A percentile compares a stretch with the other conserved stretches of the same genome.
Evolutionary conservation across 2,329 filamentous ascomycete species (phyloP).

Genomic region (Leptosphaerulina australis): DNA sequence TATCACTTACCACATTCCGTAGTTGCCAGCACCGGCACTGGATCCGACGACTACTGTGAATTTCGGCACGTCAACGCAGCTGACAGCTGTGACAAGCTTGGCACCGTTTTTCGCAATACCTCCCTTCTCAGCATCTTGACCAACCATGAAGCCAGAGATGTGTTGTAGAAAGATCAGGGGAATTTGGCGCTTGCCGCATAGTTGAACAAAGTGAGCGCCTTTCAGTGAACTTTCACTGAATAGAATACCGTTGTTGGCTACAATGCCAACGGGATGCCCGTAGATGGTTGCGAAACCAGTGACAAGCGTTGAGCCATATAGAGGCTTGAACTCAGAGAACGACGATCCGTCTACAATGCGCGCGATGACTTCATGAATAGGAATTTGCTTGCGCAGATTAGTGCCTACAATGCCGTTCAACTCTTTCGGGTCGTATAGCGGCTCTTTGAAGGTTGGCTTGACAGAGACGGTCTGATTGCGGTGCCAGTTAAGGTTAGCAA

Average conservation of each 20-base stretch:
- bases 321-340: conserved; percentile 92
- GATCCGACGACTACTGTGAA: conserved; percentile 96
- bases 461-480: conserved; percentile 45
- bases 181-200: conserved; percentile 87
- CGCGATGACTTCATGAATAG: conserved; percentile 88
- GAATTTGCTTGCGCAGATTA: conserved; percentile 83
- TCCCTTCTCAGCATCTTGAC: conserved; percentile 85
- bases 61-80: conserved; percentile 92
- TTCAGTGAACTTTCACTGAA: conserved; percentile 90
- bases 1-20: conserved; percentile 81
- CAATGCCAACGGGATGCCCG: conserved; percentile 86
- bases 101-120: conserved; percentile 98
- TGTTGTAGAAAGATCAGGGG: conserved; percentile 95
- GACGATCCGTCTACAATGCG: conserved; percentile 88
- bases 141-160: conserved; percentile 98
- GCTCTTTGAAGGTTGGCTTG: conserved; percentile 66
- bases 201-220: conserved; percentile 94
- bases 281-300: conserved; percentile 89
- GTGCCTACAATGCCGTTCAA: conserved; percentile 87
- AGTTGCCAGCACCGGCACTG: conserved; percentile 93
- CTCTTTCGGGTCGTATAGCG: conserved; percentile 78
- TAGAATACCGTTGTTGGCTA: conserved; percentile 95
- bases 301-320: conserved; percentile 87
- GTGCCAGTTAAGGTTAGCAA: conserved; percentile 91
- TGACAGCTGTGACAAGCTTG: conserved; percentile 93